Percentiles rank a stretch among this genome's conserved stretches.
Conservation (phyloP, 306 rosid species). For the Clitoria ternatea region DNA sequence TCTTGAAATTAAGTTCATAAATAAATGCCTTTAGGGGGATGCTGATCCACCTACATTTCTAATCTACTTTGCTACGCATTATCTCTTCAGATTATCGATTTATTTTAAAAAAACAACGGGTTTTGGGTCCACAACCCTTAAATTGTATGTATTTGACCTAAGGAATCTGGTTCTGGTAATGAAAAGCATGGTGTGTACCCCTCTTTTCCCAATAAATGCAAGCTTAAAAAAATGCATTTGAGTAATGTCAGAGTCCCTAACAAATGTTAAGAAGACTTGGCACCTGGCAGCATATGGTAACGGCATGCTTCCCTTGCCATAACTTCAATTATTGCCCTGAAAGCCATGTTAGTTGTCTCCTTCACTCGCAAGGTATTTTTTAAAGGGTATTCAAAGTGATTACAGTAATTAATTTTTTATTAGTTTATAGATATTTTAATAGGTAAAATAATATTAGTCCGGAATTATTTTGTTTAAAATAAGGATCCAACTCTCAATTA, state of each 20-base stretch:
- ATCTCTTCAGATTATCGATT: constrained; percentile 1
- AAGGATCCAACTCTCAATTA: too few species aligned
- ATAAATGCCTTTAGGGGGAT: constrained; percentile 50
- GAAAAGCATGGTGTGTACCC: not conserved
- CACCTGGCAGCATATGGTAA: not conserved
- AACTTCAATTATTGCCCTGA: constrained; percentile 25
- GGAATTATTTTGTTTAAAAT: too few species aligned
- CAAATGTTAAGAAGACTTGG: constrained; percentile 21
- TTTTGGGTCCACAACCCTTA: constrained; percentile 37
- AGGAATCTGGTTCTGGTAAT: constrained; percentile 32
- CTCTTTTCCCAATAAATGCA: not conserved
- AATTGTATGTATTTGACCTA: constrained; percentile 27
- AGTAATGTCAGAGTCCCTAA: constrained; percentile 10
- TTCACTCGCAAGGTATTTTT: too few species aligned
- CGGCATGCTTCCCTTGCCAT: constrained; percentile 29
- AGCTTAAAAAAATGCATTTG: constrained; percentile 1
- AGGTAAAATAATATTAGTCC: too few species aligned
- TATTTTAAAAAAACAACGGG: constrained; percentile 8
- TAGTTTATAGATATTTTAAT: too few species aligned
- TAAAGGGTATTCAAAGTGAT: too few species aligned
- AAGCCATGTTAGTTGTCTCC: constrained; percentile 33
- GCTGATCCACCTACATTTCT: constrained; percentile 37
- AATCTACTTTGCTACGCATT: constrained; percentile 10
- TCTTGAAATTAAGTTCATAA: constrained; percentile 33
- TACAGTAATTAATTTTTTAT: too few species aligned